Conservation (phyloP, 1,139 yeast genomes). For the Pneumocystis carinii region DNA sequence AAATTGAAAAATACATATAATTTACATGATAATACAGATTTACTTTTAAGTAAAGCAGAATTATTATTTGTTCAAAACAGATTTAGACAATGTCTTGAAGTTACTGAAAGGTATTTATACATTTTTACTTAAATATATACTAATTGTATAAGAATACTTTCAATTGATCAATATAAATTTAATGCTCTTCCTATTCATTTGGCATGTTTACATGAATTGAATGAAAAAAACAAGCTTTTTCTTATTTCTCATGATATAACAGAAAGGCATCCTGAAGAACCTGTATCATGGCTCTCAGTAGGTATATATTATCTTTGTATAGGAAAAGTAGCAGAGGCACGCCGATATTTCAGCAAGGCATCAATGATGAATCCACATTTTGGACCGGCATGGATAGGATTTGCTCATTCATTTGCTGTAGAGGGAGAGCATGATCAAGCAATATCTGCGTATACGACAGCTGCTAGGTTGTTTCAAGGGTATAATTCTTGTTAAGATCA, state of each 20-base stretch:
- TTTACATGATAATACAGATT: slow-evolving; percentile 52
- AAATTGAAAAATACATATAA: slow-evolving; percentile 57
- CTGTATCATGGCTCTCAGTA: slow-evolving; percentile 84
- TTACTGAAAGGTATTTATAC: slow-evolving; percentile 45
- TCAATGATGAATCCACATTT: slow-evolving; percentile 78
- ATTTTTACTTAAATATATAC: background rate
- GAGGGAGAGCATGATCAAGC: slow-evolving; percentile 99
- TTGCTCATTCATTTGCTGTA: slow-evolving; percentile 93
- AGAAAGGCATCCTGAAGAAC: slow-evolving; percentile 65
- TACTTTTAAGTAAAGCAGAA: slow-evolving; percentile 58
- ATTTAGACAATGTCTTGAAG: slow-evolving; percentile 56
- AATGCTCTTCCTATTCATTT: slow-evolving; percentile 66
- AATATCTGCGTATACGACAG: slow-evolving; percentile 90
- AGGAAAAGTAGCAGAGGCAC: slow-evolving; percentile 61
- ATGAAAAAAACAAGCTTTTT: slow-evolving; percentile 68
- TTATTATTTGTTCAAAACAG: slow-evolving; percentile 60
- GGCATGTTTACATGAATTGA: slow-evolving; percentile 73
- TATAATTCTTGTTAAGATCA: background rate
- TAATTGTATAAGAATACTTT: slow-evolving; percentile 24
- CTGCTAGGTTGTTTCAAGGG: slow-evolving; percentile 87
- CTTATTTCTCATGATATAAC: slow-evolving; percentile 74
- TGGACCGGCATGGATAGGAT: slow-evolving; percentile 96
- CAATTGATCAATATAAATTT: slow-evolving; percentile 55
- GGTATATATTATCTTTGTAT: slow-evolving; percentile 78
- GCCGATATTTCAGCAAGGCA: slow-evolving; percentile 78